A percentile compares a stretch with the other conserved stretches of the same genome.
Evolutionary conservation across 2,329 filamentous ascomycete species (phyloP).

Genomic region (Alternaria rosae): DNA sequence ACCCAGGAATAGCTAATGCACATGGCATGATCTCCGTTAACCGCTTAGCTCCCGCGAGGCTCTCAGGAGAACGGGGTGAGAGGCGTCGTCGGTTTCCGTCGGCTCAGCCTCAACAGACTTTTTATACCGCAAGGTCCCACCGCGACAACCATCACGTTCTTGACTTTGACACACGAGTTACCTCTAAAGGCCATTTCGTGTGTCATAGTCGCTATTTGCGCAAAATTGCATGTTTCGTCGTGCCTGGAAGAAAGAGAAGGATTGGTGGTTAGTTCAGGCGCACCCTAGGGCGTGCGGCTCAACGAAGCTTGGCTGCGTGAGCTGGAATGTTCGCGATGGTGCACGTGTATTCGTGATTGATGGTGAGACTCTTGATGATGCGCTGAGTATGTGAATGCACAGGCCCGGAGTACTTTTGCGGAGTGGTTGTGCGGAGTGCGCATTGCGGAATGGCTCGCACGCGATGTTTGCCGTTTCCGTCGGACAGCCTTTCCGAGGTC

Average conservation of each 20-base stretch:
- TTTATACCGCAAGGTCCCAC: constrained; percentile 19
- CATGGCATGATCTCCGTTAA: constrained; percentile 19
- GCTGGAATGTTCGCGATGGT: constrained; percentile 10
- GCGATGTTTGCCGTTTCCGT: neutral
- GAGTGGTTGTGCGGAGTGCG: neutral
- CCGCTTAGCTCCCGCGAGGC: constrained; percentile 13
- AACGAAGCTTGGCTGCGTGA: constrained; percentile 11
- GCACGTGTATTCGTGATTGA: constrained; percentile 9
- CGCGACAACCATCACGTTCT: constrained; percentile 5
- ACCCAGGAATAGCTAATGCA: neutral
- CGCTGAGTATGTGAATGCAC: neutral
- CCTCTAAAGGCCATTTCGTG: constrained; percentile 31
- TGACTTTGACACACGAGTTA: constrained; percentile 30
- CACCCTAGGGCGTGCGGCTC: constrained; percentile 13
- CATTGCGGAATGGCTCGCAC: neutral
- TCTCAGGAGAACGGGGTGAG: neutral
- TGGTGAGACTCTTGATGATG: neutral
- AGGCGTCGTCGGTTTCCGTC: constrained; percentile 14
- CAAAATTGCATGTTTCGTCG: constrained; percentile 17
- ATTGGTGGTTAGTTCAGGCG: constrained; percentile 24
- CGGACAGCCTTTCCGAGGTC: neutral
- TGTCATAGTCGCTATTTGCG: constrained; percentile 28
- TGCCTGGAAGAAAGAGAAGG: constrained; percentile 9
- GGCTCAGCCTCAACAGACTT: constrained; percentile 9
- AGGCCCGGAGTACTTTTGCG: neutral